Base-by-base conservation (phyloP, 257 asterid species). In the Rhazya stricta region DNA sequence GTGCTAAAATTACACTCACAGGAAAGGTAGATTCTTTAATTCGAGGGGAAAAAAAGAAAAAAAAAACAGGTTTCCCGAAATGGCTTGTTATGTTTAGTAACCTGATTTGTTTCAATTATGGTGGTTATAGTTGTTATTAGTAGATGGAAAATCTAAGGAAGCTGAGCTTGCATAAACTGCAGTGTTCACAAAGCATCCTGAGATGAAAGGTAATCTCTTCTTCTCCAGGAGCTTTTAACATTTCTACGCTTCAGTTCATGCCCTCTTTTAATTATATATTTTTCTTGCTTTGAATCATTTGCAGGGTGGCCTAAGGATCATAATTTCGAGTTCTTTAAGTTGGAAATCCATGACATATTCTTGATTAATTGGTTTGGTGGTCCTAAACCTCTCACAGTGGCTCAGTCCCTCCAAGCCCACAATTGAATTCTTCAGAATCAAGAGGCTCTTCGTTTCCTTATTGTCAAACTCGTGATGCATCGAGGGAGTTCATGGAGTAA, bases 301-400 rank as follows among this genome's bases (percentile, higher is more conserved):
- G 82, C 96, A 93, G 98, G 82, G 67, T 93, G 98, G 98, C 98
- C 98, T 29, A 80, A 89, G 85, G 27, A 75, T 78, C 98, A 94
- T 81, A 79, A 90, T 79, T 94, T 94, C 86, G 85, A 81, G 86
- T 63, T 90, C 74, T 94, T 79, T 92, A 88, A 83, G 79, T 72
- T 94, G 51, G 93, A 86, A 67, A 89, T 91, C 1, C 88, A 86
- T 56, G 87, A 90, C 58, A 90, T 94, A 76, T 91, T 94, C 80
- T 67, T 94, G 88, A 85, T 94, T 74, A 94, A 91, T 75, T 94
- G 96, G 96, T 94, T 77, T n/a, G 98, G 98, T 29, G 98, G 97
- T 58, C 91, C 97, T 53, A 90, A 91, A 86, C 97, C 98, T 73
- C 87, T 94, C 76, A 91, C 98, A 0, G 96, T 88, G 83, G 96